Percentiles rank a stretch among this genome's conserved stretches.
Evolutionary conservation across 2,329 filamentous ascomycete species (phyloP).

Genomic region (Pseudogymnoascus sp.): DNA sequence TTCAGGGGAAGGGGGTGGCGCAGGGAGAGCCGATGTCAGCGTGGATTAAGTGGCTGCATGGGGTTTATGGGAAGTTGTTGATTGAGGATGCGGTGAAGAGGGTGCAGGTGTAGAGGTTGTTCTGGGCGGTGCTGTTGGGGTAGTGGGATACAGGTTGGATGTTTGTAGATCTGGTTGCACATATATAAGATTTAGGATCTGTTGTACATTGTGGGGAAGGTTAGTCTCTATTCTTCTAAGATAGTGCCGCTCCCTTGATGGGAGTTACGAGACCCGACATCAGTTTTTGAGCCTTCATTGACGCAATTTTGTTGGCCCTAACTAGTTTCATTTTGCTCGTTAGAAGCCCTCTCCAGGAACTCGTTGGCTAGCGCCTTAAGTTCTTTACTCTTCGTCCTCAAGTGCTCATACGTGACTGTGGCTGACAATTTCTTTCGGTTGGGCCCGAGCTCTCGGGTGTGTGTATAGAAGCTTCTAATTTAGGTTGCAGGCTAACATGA

Average conservation of each 20-base stretch:
- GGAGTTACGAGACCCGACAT: not conserved
- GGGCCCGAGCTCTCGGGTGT: not conserved
- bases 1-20: conserved; percentile 41
- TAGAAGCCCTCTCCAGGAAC: not conserved
- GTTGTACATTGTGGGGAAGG: not conserved
- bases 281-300: not conserved
- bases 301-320: not conserved
- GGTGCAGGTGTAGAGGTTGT: conserved; percentile 9
- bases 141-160: not conserved
- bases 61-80: conserved; percentile 48
- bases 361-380: not conserved
- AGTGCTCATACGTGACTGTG: not conserved
- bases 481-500: not conserved
- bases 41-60: conserved; percentile 43
- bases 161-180: not conserved
- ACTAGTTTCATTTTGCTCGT: not conserved
- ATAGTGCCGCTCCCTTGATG: not conserved
- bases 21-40: conserved; percentile 37
- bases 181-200: not conserved
- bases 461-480: not conserved
- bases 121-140: not conserved
- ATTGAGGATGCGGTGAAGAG: conserved; percentile 45
- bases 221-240: not conserved
- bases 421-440: not conserved
- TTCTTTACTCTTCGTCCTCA: not conserved